Percentiles rank a stretch among this genome's conserved stretches.
Conservation (phyloP, 148 eudicot species). For the Heliamphora exappendiculata region DNA sequence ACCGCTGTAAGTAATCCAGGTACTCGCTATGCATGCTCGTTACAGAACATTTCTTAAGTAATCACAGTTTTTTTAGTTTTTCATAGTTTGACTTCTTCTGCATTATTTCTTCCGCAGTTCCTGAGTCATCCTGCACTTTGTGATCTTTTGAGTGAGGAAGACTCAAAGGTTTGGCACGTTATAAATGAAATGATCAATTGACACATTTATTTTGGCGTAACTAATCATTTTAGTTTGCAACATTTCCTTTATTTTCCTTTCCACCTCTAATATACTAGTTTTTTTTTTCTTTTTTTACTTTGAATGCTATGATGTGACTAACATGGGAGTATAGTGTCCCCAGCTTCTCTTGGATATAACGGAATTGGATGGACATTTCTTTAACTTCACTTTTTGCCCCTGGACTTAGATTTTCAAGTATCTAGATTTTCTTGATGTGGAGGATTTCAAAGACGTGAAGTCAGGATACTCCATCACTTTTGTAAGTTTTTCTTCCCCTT, state of each 20-base stretch:
- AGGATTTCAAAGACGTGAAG: constrained; percentile 67
- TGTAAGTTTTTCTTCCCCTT: constrained; percentile 37
- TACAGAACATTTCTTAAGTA: background rate
- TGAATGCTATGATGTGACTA: background rate
- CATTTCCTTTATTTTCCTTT: background rate
- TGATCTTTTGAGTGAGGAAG: constrained; percentile 69
- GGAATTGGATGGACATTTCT: background rate
- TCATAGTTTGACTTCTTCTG: constrained; percentile 4
- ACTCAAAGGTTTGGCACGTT: constrained; percentile 50
- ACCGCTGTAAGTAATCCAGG: constrained; percentile 58
- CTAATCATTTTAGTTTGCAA: background rate
- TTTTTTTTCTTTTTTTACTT: background rate
- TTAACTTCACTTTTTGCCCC: background rate
- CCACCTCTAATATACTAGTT: background rate
- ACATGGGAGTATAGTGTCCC: background rate
- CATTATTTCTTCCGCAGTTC: constrained; percentile 42
- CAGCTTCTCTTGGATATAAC: background rate
- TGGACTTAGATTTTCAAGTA: constrained; percentile 59
- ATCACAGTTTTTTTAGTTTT: background rate
- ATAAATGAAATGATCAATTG: background rate
- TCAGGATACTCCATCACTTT: constrained; percentile 75
- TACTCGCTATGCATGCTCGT: background rate
- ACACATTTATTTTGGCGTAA: background rate
- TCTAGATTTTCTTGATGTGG: constrained; percentile 72
- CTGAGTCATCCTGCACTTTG: constrained; percentile 79